These are phyloP conservation scores for Ganoderma resinaceum DNA, from an alignment of 1,284 basidiomycete genomes.

Conservation along the genomic window DNA sequence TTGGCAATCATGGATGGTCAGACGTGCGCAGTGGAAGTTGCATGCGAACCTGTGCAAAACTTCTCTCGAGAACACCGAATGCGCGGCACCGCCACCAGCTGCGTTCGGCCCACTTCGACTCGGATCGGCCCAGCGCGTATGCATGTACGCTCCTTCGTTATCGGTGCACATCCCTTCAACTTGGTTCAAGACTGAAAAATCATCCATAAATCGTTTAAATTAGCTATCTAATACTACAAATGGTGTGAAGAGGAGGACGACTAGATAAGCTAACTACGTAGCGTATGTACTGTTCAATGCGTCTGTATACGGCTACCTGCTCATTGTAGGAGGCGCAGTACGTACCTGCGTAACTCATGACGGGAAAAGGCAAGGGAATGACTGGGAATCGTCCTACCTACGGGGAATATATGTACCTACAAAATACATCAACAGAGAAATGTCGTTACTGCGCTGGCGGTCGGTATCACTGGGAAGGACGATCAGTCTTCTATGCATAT, in stretches of 20 bases:
- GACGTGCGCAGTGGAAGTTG: neutral
- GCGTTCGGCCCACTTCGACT: no score
- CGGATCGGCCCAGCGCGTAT: no score
- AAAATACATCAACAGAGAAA: neutral
- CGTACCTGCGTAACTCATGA: neutral
- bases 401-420: neutral
- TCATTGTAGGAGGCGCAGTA: neutral
- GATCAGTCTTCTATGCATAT: neutral
- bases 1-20: slow-evolving; percentile 1
- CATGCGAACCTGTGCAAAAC: neutral
- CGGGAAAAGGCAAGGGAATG: neutral
- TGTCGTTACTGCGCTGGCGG: neutral
- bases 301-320: neutral
- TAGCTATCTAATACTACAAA: neutral
- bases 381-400: neutral
- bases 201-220: neutral
- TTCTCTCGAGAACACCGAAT: neutral
- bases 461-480: neutral
- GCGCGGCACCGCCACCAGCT: neutral
- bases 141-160: no score
- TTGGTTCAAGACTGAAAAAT: neutral
- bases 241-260: neutral
- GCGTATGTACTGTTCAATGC: neutral
- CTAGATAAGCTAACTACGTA: neutral
- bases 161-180: neutral